These are phyloP conservation scores for Neofusicoccum kwambonambiense DNA, from an alignment of 2,329 filamentous ascomycete species.

Conservation along the genomic window DNA sequence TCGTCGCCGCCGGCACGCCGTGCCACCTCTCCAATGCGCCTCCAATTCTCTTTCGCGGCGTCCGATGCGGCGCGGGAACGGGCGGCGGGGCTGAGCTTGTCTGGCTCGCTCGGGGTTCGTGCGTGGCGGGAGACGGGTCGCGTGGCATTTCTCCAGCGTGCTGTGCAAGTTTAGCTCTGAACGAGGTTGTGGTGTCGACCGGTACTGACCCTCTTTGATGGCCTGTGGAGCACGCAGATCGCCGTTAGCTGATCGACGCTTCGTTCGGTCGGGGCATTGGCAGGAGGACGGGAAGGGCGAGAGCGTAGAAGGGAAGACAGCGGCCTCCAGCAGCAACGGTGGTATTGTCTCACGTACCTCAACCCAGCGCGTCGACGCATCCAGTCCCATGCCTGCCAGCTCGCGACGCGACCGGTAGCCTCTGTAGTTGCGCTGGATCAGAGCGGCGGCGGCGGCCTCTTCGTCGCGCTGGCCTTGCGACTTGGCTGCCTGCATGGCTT, in stretches of 20 bases:
- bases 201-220: conserved; percentile 47
- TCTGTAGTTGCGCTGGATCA: conserved; percentile 64
- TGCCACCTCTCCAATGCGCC: conserved; percentile 68
- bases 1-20: conserved; percentile 71
- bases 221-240: conserved; percentile 39
- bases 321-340: conserved; percentile 9
- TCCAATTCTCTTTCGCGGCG: conserved; percentile 69
- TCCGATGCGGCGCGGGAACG: conserved; percentile 30
- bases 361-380: conserved; percentile 69
- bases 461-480: not conserved
- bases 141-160: conserved; percentile 54
- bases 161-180: conserved; percentile 37
- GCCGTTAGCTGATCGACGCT: conserved; percentile 19
- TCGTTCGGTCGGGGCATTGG: not conserved
- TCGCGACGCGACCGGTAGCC: conserved; percentile 73
- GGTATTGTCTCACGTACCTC: conserved; percentile 54
- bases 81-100: conserved; percentile 24
- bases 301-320: conserved; percentile 18
- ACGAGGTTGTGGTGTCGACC: conserved; percentile 19
- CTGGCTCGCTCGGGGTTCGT: conserved; percentile 26
- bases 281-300: not conserved
- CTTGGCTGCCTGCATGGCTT: not conserved
- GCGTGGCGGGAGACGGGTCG: conserved; percentile 43
- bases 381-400: conserved; percentile 65
- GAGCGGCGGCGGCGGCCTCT: conserved; percentile 27